Percentiles rank a stretch among this genome's conserved stretches.
phyloP scores from a whole-genome alignment of 83 land plant species.

The Isoetes engelmannii region DNA sequence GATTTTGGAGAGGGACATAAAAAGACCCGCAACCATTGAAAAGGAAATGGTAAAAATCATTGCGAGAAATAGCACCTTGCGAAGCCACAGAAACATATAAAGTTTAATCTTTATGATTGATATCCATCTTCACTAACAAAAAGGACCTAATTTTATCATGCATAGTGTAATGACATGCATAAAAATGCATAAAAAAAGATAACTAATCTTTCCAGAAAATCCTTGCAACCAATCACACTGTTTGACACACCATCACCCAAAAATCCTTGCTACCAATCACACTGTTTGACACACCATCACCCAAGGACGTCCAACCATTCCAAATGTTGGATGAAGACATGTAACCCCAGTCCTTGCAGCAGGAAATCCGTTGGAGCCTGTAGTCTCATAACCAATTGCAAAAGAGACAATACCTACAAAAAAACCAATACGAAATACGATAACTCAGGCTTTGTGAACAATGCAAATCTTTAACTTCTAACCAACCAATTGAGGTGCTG shows the following conservation, averaged over 20 bases:
- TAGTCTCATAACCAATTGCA: slow-evolving; percentile 80
- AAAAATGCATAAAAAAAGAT: neutral
- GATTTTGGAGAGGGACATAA: slow-evolving; percentile 15
- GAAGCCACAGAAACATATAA: slow-evolving; percentile 21
- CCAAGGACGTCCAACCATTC: slow-evolving; percentile 68
- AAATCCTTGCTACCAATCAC: too few relatives aligned
- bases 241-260: slow-evolving; percentile 68
- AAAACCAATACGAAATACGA: too few relatives aligned
- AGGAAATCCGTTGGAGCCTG: slow-evolving; percentile 68
- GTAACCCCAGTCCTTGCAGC: slow-evolving; percentile 84
- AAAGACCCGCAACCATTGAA: slow-evolving; percentile 19
- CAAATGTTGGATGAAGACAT: slow-evolving; percentile 67
- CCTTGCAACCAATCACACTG: slow-evolving; percentile 66
- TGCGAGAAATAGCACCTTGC: slow-evolving; percentile 17
- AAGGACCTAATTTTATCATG: slow-evolving; percentile 84
- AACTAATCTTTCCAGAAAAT: neutral
- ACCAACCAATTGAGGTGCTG: slow-evolving; percentile 83
- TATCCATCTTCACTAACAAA: slow-evolving; percentile 9
- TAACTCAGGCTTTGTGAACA: too few relatives aligned
- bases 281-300: too few relatives aligned
- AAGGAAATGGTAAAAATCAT: slow-evolving; percentile 22
- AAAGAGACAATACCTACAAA: slow-evolving; percentile 64
- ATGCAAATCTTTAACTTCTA: too few relatives aligned
- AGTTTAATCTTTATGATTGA: neutral
- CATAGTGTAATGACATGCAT: neutral